Evolutionary conservation across 257 asterid species (phyloP).

Genomic region (Eucommia ulmoides): DNA sequence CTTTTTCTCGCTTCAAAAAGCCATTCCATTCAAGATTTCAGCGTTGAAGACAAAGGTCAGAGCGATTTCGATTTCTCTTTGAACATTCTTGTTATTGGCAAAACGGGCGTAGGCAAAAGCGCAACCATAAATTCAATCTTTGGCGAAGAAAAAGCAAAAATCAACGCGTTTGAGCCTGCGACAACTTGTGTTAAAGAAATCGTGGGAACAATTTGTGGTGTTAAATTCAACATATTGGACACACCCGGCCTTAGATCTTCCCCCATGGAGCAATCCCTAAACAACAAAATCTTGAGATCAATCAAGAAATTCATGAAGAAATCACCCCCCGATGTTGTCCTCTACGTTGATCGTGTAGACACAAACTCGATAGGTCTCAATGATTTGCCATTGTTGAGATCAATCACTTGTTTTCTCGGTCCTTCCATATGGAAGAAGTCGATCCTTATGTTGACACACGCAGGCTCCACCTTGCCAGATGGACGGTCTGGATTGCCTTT

Average conservation of each 20-base stretch:
- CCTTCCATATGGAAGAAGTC: constrained; percentile 55
- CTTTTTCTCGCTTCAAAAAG: constrained; percentile 29
- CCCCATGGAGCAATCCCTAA: constrained; percentile 31
- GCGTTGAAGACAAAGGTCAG: constrained; percentile 28
- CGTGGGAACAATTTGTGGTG: constrained; percentile 34
- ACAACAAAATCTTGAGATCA: constrained; percentile 33
- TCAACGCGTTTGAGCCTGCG: constrained; percentile 58
- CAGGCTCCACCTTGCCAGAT: constrained; percentile 52
- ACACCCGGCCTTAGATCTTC: constrained; percentile 74
- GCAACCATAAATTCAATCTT: constrained; percentile 82
- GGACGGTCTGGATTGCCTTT: constrained; percentile 39
- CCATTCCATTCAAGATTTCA: constrained; percentile 14
- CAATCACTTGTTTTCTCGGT: constrained; percentile 45
- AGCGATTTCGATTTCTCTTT: constrained; percentile 22
- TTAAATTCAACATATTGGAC: constrained; percentile 55
- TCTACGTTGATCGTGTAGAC: constrained; percentile 73
- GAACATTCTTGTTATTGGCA: constrained; percentile 63
- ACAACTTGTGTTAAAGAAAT: constrained; percentile 42
- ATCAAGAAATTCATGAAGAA: constrained; percentile 46
- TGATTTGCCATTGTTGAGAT: constrained; percentile 49
- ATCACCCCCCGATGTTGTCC: constrained; percentile 59
- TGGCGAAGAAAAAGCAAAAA: constrained; percentile 33
- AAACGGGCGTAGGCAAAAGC: constrained; percentile 92
- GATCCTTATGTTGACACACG: constrained; percentile 61
- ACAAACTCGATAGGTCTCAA: constrained; percentile 20